Evolutionary conservation across 2,329 filamentous ascomycete species (phyloP).

Genomic region (Xylaria multiplex): DNA sequence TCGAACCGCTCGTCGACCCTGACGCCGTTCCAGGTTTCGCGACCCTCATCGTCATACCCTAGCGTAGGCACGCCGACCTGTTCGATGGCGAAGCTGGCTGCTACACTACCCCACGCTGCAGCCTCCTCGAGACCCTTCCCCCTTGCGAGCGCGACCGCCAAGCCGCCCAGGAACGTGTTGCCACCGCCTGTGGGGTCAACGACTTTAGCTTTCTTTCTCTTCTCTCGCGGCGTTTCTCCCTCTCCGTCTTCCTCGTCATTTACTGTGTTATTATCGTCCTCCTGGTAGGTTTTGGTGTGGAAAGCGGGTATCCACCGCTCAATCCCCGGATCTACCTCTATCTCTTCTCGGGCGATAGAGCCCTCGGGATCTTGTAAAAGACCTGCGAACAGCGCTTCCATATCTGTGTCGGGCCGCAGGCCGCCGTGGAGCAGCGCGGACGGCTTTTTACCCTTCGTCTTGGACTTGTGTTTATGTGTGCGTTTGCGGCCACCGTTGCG

Average conservation of each 20-base stretch:
- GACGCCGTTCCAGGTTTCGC: conserved; percentile 71
- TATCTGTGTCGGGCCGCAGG: conserved; percentile 68
- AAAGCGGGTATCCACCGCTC: conserved; percentile 83
- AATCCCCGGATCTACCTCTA: conserved; percentile 71
- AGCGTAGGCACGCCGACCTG: conserved; percentile 84
- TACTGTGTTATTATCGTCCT: neutral
- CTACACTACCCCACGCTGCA: conserved; percentile 79
- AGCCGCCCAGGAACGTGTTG: conserved; percentile 82
- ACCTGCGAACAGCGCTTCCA: conserved; percentile 70
- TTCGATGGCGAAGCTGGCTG: conserved; percentile 93
- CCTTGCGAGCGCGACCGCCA: conserved; percentile 67
- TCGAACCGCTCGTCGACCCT: conserved; percentile 62
- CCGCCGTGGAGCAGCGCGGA: conserved; percentile 59
- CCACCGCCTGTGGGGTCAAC: conserved; percentile 95
- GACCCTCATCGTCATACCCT: conserved; percentile 53
- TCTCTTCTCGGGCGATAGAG: conserved; percentile 64
- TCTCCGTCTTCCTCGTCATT: conserved; percentile 1
- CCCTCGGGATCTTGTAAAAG: conserved; percentile 65
- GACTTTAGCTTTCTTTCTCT: conserved; percentile 59
- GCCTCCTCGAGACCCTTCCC: conserved; percentile 73
- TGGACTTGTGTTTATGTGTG: conserved; percentile 42
- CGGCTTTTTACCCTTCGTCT: conserved; percentile 52
- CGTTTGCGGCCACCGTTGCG: conserved; percentile 65
- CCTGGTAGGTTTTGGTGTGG: conserved; percentile 57
- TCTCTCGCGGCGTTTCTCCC: neutral